Evolutionary conservation across 805 yeast genomes (phyloP).

Genomic region (Starmerella scarabaei): DNA sequence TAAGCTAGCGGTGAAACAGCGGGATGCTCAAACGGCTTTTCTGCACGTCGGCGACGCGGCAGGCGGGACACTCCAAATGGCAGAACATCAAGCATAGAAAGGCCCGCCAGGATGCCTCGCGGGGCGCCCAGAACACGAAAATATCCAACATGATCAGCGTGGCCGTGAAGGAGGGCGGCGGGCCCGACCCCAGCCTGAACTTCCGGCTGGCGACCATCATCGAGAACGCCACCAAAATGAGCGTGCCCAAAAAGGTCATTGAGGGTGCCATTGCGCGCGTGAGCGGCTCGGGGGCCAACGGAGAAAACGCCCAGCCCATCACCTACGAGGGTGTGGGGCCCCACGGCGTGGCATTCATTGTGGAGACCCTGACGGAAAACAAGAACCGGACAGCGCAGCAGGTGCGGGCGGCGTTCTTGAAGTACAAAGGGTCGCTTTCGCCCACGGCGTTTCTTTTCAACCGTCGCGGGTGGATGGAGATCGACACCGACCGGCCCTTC

Average conservation of each 20-base stretch:
- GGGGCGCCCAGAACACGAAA: conserved; percentile 54
- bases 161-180: conserved; percentile 53
- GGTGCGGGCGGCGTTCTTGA: conserved; percentile 62
- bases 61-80: conserved; percentile 93
- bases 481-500: conserved; percentile 33
- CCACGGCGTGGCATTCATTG: conserved; percentile 73
- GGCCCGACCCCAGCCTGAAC: conserved; percentile 53
- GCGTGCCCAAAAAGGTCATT: conserved; percentile 70
- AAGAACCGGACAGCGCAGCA: conserved; percentile 66
- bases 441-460: conserved; percentile 72
- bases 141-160: conserved; percentile 61
- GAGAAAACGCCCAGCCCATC: conserved; percentile 43
- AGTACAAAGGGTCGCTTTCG: conserved; percentile 47
- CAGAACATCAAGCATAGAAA: conserved; percentile 87
- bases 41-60: neutral
- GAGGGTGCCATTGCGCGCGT: conserved; percentile 72
- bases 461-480: conserved; percentile 56
- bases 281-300: conserved; percentile 38
- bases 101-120: conserved; percentile 78
- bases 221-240: conserved; percentile 63
- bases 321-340: conserved; percentile 87
- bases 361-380: conserved; percentile 83
- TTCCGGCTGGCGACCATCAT: conserved; percentile 53
- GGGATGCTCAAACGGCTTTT: neutral
- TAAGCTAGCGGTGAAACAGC: no score